Evolutionary conservation across 208 protist genomes (phyloP), one percentile per base, ranked within the genome.

Genomic region (Trichomonas tenax): DNA sequence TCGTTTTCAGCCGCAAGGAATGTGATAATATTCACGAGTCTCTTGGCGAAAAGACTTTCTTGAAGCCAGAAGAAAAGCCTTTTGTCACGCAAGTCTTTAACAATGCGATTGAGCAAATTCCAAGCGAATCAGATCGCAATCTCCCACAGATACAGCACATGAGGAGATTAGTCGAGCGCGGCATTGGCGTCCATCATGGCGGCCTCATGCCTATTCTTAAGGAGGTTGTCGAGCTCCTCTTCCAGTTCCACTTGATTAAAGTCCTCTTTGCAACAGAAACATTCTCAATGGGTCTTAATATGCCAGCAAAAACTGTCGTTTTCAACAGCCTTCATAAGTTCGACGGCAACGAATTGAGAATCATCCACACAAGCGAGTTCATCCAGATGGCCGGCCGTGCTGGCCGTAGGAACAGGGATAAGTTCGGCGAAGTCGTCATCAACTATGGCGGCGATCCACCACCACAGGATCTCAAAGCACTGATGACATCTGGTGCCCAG

Each of bases 251-350:
- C 4, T 97, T 98, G 26, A 51, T 98, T 8, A 98, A 98, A 96
- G 97, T 98, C 36, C 98, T 99, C 45, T 99, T 99, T 97, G 99
- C 99, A 0, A 99, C 99, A 0, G 99, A 99, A 97, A 99, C 99
- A 9, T 99, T 99, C 97, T 98, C 99, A 0, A 99, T 99, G 98
- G 99, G 99, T 3, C 97, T 99, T 21, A 99, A 99, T 97, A 99
- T 99, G 99, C 99, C 99, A 17, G 99, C 99, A 0, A 95, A 96
- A 96, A 99, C 99, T 21, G 99, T 99, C 34, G 98, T 99, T 17
- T 99, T 99, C 97, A 99, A 98, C 14, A 97, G 98, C 15, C 98
- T 99, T 0, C 98, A 99, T 90, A 99, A 99, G 97, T 99, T 99
- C 97, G 99, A 99, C 97, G 99, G 99, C 48, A 98, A 98, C 86